Percentiles rank a stretch among this genome's conserved stretches.
These are phyloP conservation scores for thale cress (Arabidopsis thaliana) DNA, from an alignment of 345 rosid genomes.

Conservation along the genomic window TAIR10.1 NC_003070.9:27250001-27250500, in stretches of 20 bases:
- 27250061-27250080: conserved; percentile 74
- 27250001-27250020: conserved; percentile 53
- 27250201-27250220: conserved; percentile 64
- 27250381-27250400: conserved; percentile 65
- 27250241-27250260: conserved; percentile 58
- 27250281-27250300: conserved; percentile 69
- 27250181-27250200: conserved; percentile 65
- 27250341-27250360: conserved; percentile 76
- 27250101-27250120: conserved; percentile 66
- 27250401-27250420: conserved; percentile 68
- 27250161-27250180: conserved; percentile 72
- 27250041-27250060: conserved; percentile 74
- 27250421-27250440: conserved; percentile 59
- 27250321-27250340: conserved; percentile 64
- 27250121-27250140: conserved; percentile 75
- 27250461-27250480: conserved; percentile 55
- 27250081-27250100: conserved; percentile 62
- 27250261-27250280: conserved; percentile 53
- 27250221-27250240: conserved; percentile 72
- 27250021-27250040: conserved; percentile 61
- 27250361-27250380: conserved; percentile 77
- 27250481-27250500: conserved; percentile 45
- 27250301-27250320: conserved; percentile 70
- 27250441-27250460: conserved; percentile 65
- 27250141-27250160: conserved; percentile 74